Evolutionary conservation across 805 yeast genomes (phyloP), one percentile per base, ranked within the genome.

Genomic region (Lachancea fermentati): DNA sequence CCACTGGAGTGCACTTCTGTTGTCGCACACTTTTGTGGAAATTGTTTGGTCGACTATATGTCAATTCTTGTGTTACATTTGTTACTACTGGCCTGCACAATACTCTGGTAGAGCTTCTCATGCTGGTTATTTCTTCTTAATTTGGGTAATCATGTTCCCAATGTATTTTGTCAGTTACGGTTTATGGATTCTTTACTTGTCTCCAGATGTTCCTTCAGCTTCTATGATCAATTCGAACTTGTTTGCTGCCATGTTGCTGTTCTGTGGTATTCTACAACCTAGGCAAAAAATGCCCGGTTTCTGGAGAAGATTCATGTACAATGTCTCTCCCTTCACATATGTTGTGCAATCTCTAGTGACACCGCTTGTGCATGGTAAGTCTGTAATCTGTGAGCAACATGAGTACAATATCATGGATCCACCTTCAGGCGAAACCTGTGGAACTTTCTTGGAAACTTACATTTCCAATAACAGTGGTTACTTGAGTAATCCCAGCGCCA

Each of bases 1-100:
- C 62, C 69, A 77, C 36, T 81, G 88, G 88, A 51, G 68, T 52
- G 76, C 79, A 1, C 76, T 81, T 40, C 59, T 80, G 41, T 38
- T 66, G 46, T 59, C 66, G 55, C 72, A 57, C 51, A 62, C 67
- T 19, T 49, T 67, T 9, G 64, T 72, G 17, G 81, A 76, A 58
- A 58, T 72, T 19, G 65, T 71, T 26, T 74, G 71, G 70, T 72
- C 75, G 35, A 49, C 67, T 14, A 47, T 54, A 4, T 62, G 72
- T 49, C 76, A 76, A 48, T 66, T 61, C 44, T 46, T 59, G 39
- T 59, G 68, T 53, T 73, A 62, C 54, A 61, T 72, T 38, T 66
- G 69, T 36, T 69, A 68, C 55, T 75, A 71, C 52, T 75, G 73
- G 67, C 75, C 79, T 22, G 66, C 70, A 39, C 65, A 62, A 48